Conservation (phyloP, 129 eudicot genomes). For the Tanacetum coccineum region DNA sequence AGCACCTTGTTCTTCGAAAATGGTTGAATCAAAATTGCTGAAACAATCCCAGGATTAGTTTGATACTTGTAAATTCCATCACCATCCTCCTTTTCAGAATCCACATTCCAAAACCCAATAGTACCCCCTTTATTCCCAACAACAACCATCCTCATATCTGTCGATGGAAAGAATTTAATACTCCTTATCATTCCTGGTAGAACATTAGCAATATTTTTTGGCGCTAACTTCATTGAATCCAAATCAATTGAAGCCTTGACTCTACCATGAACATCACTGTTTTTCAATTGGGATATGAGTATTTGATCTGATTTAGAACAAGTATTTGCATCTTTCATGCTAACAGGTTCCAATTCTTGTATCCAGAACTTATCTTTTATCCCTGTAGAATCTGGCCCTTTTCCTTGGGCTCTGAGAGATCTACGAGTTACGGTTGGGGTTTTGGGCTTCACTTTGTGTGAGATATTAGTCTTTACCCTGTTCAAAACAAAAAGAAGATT, state of each 20-base stretch:
- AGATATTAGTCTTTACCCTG: constrained; percentile 49
- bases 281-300: constrained; percentile 24
- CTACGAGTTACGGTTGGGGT: constrained; percentile 51
- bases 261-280: constrained; percentile 13
- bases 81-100: constrained; percentile 41
- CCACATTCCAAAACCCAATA: constrained; percentile 79
- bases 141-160: constrained; percentile 54
- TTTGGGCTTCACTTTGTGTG: constrained; percentile 51
- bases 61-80: constrained; percentile 58
- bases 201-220: constrained; percentile 55
- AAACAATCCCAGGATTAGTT: constrained; percentile 62
- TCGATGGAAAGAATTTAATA: constrained; percentile 61
- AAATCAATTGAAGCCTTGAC: constrained; percentile 44
- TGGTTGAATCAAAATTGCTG: constrained; percentile 57
- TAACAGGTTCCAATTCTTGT: constrained; percentile 32
- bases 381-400: constrained; percentile 52
- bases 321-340: constrained; percentile 50
- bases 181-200: constrained; percentile 54
- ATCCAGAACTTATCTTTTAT: constrained; percentile 33
- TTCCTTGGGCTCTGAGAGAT: constrained; percentile 73
- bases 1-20: constrained; percentile 26
- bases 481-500: not conserved
- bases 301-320: constrained; percentile 30
- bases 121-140: constrained; percentile 71
- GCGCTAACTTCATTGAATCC: constrained; percentile 47